Conservation (phyloP, 139 green algal species). For the Volvox africanus region DNA sequence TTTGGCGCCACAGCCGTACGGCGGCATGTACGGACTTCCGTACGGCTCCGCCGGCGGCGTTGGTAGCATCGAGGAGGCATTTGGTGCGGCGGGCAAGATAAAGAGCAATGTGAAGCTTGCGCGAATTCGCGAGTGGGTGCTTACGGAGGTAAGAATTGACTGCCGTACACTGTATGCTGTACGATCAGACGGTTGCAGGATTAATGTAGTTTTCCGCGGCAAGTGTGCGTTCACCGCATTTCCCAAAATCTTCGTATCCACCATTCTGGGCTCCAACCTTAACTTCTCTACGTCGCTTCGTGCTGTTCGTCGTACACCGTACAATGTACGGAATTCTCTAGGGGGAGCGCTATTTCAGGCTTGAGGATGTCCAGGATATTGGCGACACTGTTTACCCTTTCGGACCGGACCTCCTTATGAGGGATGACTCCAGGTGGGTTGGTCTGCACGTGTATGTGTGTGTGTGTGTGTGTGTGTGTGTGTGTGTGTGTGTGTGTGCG, state of each 20-base stretch:
- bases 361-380: conserved; percentile 32
- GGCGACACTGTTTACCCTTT: conserved; percentile 38
- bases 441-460: not conserved
- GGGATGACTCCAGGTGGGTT: conserved; percentile 36
- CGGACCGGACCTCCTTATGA: conserved; percentile 22
- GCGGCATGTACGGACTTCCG: not conserved
- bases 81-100: conserved; percentile 6
- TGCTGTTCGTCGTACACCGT: no score
- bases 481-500: no score
- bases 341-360: conserved; percentile 39
- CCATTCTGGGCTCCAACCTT: no score
- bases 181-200: no score
- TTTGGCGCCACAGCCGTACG: not conserved
- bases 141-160: conserved; percentile 11
- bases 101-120: conserved; percentile 37
- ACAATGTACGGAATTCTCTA: not conserved
- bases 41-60: not conserved
- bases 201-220: no score
- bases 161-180: not conserved
- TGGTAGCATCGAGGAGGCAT: not conserved
- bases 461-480: no score
- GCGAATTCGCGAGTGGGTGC: conserved; percentile 39
- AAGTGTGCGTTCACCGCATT: no score
- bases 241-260: no score
- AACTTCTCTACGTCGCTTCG: no score